Evolutionary conservation across 2,329 filamentous ascomycete genomes (phyloP), one percentile per base, ranked within the genome.

Genomic region (Lecanicillium sp.): DNA sequence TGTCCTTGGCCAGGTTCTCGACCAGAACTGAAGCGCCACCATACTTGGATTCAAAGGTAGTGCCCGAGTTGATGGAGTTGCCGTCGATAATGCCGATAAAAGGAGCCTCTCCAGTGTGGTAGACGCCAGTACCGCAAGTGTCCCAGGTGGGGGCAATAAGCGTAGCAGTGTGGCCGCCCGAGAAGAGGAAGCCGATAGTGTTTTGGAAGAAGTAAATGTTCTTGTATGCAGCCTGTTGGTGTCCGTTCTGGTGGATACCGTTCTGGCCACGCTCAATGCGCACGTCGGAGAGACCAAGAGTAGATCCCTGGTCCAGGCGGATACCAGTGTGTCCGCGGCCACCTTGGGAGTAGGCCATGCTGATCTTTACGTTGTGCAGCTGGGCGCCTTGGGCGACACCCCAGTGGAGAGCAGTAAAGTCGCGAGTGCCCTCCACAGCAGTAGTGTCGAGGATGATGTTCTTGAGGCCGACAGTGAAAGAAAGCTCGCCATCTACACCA

Each of bases 181-280:
- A 50, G 49, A 61, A 55, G 49, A 59, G 51, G 45, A 60, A 52
- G n/a, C 57, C 69, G 8, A 70, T 55, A 0, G 63, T 68, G 53
- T 70, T 70, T 27, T 68, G 60, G 54, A 57, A 68, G 50, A 72
- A 71, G 55, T 68, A 66, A 27, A 72, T 67, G 53, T 59, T 62
- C 57, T 71, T 71, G 54, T 67, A 71, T 2, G 66, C 53, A 2
- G 67, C 67, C 50, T 72, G 69, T 50, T 72, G 68, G 48, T 71
- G 68, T 4, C 67, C 67, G 50, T 69, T 55, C 43, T 69, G 61
- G 62, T 62, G 67, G 52, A 71, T 67, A 39, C 68, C 69, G 40
- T 68, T 68, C 63, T 66, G 65, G 6, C 69, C 69, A 23, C 54
- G 52, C 48, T 70, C 67, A 33, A 72, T 53, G 23, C 67, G 63